A percentile compares a stretch with the other conserved stretches of the same genome.
These are phyloP conservation scores for Chlamydomonas applanata DNA, from an alignment of 139 green algal species.

Conservation along the genomic window DNA sequence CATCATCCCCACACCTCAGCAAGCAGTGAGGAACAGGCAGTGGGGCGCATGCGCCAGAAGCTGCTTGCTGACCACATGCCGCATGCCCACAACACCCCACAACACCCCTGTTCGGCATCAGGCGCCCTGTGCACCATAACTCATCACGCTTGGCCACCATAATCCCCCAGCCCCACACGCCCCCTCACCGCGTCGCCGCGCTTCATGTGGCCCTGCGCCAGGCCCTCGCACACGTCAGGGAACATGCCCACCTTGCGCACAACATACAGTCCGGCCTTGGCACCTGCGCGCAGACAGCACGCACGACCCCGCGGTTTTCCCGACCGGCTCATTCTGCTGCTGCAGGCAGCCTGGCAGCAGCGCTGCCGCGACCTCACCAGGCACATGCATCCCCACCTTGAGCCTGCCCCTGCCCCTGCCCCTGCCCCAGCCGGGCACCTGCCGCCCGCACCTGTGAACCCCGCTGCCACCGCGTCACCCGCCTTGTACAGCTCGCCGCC, in stretches of 20 bases:
- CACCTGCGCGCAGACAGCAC: not conserved
- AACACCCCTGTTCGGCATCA: too few relatives aligned
- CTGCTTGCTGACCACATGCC: not conserved
- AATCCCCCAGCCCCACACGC: too few relatives aligned
- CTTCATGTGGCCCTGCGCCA: constrained; percentile 57
- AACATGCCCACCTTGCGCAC: constrained; percentile 66
- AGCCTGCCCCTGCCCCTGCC: too few relatives aligned
- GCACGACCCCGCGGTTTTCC: not conserved
- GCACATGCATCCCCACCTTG: too few relatives aligned
- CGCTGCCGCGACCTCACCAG: too few relatives aligned
- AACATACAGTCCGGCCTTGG: constrained; percentile 10
- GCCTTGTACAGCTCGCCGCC: constrained; percentile 50
- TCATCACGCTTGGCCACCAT: too few relatives aligned
- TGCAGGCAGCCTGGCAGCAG: too few relatives aligned
- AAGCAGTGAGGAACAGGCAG: too few relatives aligned
- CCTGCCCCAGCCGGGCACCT: too few relatives aligned
- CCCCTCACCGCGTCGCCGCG: constrained; percentile 43
- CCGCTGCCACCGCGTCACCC: constrained; percentile 43
- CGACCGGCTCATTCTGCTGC: not conserved
- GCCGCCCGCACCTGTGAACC: constrained; percentile 11
- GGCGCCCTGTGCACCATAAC: too few relatives aligned
- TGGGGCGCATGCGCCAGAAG: too few relatives aligned
- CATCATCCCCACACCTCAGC: too few relatives aligned
- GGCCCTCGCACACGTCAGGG: constrained; percentile 65
- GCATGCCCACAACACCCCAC: not conserved